Percentiles rank a stretch among this genome's conserved stretches.
Conservation (phyloP, 2,329 filamentous ascomycete genomes). For the Phaeosphaeria sp. region DNA sequence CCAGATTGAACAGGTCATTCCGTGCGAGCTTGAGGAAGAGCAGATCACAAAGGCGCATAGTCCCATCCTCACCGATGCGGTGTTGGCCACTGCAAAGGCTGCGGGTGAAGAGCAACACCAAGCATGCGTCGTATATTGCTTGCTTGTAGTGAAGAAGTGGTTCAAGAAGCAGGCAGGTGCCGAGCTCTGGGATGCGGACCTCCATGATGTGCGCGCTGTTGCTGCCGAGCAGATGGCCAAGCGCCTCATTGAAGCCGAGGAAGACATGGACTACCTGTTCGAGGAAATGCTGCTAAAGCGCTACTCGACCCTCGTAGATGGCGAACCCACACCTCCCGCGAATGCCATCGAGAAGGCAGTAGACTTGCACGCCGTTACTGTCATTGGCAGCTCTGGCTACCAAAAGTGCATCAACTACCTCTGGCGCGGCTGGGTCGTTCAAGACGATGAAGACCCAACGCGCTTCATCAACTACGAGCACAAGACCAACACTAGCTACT, state of each 20-base stretch:
- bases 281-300: constrained; percentile 84
- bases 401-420: constrained; percentile 94
- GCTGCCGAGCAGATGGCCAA: constrained; percentile 96
- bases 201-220: constrained; percentile 78
- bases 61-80: constrained; percentile 79
- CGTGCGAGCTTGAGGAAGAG: constrained; percentile 84
- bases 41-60: constrained; percentile 82
- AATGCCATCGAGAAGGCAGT: constrained; percentile 95
- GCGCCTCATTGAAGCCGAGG: constrained; percentile 83
- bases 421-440: constrained; percentile 96
- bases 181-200: constrained; percentile 91
- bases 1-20: constrained; percentile 85
- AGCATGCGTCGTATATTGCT: constrained; percentile 82
- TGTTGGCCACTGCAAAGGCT: constrained; percentile 80
- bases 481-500: constrained; percentile 79
- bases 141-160: constrained; percentile 77
- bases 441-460: constrained; percentile 89
- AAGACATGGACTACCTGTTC: constrained; percentile 78
- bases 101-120: constrained; percentile 78
- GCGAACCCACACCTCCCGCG: constrained; percentile 73
- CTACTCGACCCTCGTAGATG: constrained; percentile 81
- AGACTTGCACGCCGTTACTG: constrained; percentile 84
- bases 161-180: constrained; percentile 79
- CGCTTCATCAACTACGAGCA: constrained; percentile 87
- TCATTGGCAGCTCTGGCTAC: constrained; percentile 93